Base-by-base conservation (phyloP, 2,329 filamentous ascomycete genomes). In the Cladosporium sp. region DNA sequence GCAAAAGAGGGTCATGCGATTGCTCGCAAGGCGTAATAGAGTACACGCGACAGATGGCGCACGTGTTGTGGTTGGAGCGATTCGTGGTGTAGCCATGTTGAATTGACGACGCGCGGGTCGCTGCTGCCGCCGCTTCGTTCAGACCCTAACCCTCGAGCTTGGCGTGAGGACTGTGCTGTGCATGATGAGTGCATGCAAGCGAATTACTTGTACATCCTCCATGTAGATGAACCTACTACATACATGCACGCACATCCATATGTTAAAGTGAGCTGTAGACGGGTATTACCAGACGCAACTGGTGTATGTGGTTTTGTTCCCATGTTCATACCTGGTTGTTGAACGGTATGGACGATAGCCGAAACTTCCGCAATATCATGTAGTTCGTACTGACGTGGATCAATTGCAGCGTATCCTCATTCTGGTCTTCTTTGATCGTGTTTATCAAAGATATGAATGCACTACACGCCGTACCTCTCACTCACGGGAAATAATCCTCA, bases 81-180 rank as follows among this genome's bases (percentile, higher is more conserved):
- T 14, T 56, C 51, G 56, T 58, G n/a, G 54, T 54, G 54, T 57
- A 39, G 18, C 54, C n/a, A 57, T 57, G 54, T 32, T 57, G 54
- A 57, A 54, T 54, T 54, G 51, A 54, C 26, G 51, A 54, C 51
- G 51, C 51, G 51, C 51, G 51, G 30, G 51, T 54, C 51, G 51
- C 51, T 30, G 51, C 51, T 30, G 28, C 26, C 26, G 51, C 51
- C 26, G 51, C 26, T 18, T 26, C 39, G 4, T 21, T 1, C 3
- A 3, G 28, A 54, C 51, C 51, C 51, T 54, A 54, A 54, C 51
- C 51, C 51, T 30, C 10, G 46, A 32, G 18, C 51, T 54, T 54
- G 51, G 51, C 51, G 51, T 2, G 13, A 30, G 10, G 51, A 54
- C 51, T 46, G 39, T 46, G 39, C 39, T 46, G 21, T 46, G 39